Conservation (phyloP, 331 rosid genomes). For the Erythrophleum ivorense region DNA sequence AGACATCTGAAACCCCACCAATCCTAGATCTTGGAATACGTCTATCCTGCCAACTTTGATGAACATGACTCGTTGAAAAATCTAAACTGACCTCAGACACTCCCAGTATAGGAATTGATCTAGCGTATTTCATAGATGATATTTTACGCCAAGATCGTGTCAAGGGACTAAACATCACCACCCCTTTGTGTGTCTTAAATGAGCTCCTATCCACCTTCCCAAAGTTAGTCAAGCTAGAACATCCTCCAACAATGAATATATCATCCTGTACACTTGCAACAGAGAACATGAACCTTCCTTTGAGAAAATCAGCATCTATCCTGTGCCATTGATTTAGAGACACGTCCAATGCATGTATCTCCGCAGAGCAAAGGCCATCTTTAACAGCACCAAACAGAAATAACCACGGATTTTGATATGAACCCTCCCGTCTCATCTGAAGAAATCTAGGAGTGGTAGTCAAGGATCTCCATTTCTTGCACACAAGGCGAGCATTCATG, state of each 20-base stretch:
- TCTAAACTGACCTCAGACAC: slow-evolving; percentile 72
- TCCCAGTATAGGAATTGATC: slow-evolving; percentile 90
- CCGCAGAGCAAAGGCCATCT: slow-evolving; percentile 93
- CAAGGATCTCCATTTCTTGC: slow-evolving; percentile 92
- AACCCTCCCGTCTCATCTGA: slow-evolving; percentile 88
- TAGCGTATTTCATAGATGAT: slow-evolving; percentile 85
- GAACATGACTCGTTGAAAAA: slow-evolving; percentile 61
- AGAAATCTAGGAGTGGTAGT: slow-evolving; percentile 84
- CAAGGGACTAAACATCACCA: slow-evolving; percentile 79
- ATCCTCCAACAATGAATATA: slow-evolving; percentile 89
- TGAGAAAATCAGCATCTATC: slow-evolving; percentile 79
- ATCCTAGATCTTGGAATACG: slow-evolving; percentile 75
- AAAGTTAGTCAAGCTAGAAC: slow-evolving; percentile 88
- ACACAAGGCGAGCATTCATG: slow-evolving; percentile 97
- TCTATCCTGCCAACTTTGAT: slow-evolving; percentile 82
- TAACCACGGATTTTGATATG: slow-evolving; percentile 83
- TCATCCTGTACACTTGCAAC: slow-evolving; percentile 84
- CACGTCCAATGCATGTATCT: slow-evolving; percentile 89
- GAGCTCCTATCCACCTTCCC: slow-evolving; percentile 94
- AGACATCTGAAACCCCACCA: slow-evolving; percentile 91
- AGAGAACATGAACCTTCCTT: slow-evolving; percentile 94
- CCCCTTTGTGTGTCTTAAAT: slow-evolving; percentile 94
- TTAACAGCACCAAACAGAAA: slow-evolving; percentile 93
- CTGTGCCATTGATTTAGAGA: slow-evolving; percentile 82
- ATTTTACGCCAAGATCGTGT: slow-evolving; percentile 91